Percentiles rank a stretch among this genome's conserved stretches.
phyloP scores from a whole-genome alignment of 2,329 filamentous ascomycete species.

The Ambrosiella cleistominuta region DNA sequence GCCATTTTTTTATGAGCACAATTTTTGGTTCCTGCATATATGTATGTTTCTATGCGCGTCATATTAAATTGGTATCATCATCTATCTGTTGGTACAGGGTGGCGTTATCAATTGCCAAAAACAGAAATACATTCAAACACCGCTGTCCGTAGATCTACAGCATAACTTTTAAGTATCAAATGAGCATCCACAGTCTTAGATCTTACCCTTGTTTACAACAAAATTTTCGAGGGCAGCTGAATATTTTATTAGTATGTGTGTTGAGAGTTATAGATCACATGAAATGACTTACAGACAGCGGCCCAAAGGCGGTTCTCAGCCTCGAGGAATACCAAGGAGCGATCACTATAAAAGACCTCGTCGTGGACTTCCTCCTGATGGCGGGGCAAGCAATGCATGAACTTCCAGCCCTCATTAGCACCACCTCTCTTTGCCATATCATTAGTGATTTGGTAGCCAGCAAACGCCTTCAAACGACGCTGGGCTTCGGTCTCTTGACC shows the following conservation, averaged over 20 bases:
- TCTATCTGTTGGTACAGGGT: slow-evolving; percentile 1
- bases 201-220: slow-evolving; percentile 82
- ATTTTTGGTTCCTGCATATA: neutral
- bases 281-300: slow-evolving; percentile 46
- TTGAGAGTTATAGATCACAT: neutral
- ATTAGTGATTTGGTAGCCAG: slow-evolving; percentile 78
- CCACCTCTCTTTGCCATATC: slow-evolving; percentile 70
- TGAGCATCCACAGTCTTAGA: slow-evolving; percentile 23
- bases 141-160: neutral
- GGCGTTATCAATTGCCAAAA: neutral
- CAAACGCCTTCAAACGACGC: slow-evolving; percentile 63
- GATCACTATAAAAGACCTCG: slow-evolving; percentile 77
- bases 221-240: slow-evolving; percentile 67
- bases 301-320: slow-evolving; percentile 91
- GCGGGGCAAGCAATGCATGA: slow-evolving; percentile 94
- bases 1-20: neutral
- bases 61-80: neutral
- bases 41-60: neutral
- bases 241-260: slow-evolving; percentile 5
- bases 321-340: slow-evolving; percentile 81
- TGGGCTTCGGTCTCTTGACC: slow-evolving; percentile 77
- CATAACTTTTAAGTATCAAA: neutral
- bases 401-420: slow-evolving; percentile 80
- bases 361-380: slow-evolving; percentile 87
- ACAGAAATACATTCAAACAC: neutral